Evolutionary conservation across 768 basidiomycete species (phyloP).

Genomic region (Russula virescens): DNA sequence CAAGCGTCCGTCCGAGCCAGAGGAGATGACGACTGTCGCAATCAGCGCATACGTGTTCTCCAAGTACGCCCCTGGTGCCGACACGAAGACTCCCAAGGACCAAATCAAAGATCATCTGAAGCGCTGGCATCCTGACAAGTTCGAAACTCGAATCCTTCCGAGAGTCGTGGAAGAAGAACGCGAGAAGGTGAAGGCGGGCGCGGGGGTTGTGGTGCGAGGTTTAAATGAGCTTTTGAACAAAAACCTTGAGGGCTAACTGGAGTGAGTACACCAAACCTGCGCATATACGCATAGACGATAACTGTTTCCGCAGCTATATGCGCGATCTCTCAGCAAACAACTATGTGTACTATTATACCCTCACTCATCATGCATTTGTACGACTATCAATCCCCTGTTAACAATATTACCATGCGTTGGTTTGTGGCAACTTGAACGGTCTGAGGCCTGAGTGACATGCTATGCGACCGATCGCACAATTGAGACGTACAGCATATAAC

Average conservation of each 20-base stretch:
- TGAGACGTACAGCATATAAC: not conserved
- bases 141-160: constrained; percentile 61
- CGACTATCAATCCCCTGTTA: constrained; percentile 22
- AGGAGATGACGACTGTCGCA: constrained; percentile 52
- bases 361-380: constrained; percentile 27
- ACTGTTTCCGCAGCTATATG: constrained; percentile 15
- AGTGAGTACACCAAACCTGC: constrained; percentile 16
- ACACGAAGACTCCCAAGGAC: constrained; percentile 53
- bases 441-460: too few species aligned
- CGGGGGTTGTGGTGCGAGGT: constrained; percentile 62
- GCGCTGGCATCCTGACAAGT: constrained; percentile 80
- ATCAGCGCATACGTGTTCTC: constrained; percentile 61
- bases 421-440: constrained; percentile 3
- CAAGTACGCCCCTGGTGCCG: constrained; percentile 49
- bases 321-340: constrained; percentile 19
- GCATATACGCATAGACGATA: not conserved
- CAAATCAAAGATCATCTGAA: constrained; percentile 70
- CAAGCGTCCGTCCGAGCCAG: constrained; percentile 48
- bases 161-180: constrained; percentile 59
- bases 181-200: constrained; percentile 65
- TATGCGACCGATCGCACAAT: not conserved
- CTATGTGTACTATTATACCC: constrained; percentile 26
- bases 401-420: constrained; percentile 19
- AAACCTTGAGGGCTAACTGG: constrained; percentile 26
- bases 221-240: constrained; percentile 65